phyloP scores from a whole-genome alignment of 2,329 filamentous ascomycete species.

The Phoma sp. region DNA sequence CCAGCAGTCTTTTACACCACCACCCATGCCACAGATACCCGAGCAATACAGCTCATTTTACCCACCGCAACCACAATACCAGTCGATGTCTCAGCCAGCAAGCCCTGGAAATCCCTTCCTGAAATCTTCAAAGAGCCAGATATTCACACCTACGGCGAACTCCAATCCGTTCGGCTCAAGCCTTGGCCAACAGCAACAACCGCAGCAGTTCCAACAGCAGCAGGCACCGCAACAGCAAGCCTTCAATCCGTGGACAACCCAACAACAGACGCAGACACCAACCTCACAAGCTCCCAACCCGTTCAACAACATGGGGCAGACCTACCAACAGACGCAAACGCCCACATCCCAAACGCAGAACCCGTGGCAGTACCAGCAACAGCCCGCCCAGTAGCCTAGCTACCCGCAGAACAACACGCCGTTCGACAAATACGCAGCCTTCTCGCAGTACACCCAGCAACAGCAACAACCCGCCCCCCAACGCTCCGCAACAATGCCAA shows the following conservation, averaged over 20 bases:
- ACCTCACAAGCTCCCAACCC: constrained; percentile 29
- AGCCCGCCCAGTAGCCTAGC: constrained; percentile 25
- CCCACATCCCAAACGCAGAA: constrained; percentile 26
- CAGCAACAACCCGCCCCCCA: constrained; percentile 17
- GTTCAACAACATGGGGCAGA: constrained; percentile 33
- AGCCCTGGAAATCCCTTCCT: constrained; percentile 55
- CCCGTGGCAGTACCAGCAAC: constrained; percentile 36
- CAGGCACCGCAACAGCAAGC: constrained; percentile 26
- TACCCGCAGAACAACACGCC: constrained; percentile 22
- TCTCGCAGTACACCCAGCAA: constrained; percentile 15
- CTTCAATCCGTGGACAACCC: constrained; percentile 34
- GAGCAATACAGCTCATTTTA: constrained; percentile 48
- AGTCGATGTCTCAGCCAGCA: constrained; percentile 49
- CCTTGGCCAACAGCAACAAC: constrained; percentile 52
- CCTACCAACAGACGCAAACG: constrained; percentile 24
- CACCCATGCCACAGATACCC: constrained; percentile 52
- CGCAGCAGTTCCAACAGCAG: constrained; percentile 51
- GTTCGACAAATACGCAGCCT: constrained; percentile 17
- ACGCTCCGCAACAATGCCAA: constrained; percentile 22
- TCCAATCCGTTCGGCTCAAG: constrained; percentile 51
- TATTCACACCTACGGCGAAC: constrained; percentile 46
- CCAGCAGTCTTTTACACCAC: constrained; percentile 51
- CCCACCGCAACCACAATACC: constrained; percentile 44
- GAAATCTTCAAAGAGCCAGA: constrained; percentile 52
- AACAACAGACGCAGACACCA: constrained; percentile 25